Evolutionary conservation across 2,329 filamentous ascomycete species (phyloP), one percentile per base, ranked within the genome.

Genomic region (Cercospora sp.): DNA sequence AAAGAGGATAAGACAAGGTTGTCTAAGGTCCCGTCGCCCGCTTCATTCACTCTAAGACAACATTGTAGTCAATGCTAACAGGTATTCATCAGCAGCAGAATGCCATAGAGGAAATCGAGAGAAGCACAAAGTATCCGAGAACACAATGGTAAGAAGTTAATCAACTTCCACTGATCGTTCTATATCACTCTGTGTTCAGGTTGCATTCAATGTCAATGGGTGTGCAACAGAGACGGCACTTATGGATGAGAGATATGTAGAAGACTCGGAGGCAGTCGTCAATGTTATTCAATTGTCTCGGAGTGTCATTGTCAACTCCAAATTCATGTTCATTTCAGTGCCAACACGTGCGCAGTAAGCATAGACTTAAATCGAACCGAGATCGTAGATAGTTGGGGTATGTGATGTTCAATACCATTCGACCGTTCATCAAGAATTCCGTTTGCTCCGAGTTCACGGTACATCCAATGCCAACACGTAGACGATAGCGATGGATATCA

Each of bases 11-110:
- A 3, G 3, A 3, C 6, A 40, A 40, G n/a, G 16, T 40, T 1
- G 16, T n/a, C 3, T 6, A 1, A 40, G 6, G 5, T n/a, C 1
- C 3, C 36, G 0, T n/a, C 36, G 16, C 8, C 16, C 5, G 3
- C 3, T 40, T n/a, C 36, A n/a, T n/a, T 40, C 36, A 8, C 36
- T 40, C 36, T 5, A n/a, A 13, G 36, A 2, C 13, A 5, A 40
- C 7, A 40, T n/a, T 13, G 36, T 7, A 13, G 5, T 5, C 5
- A 40, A 40, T n/a, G 36, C 36, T 1, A 40, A 40, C 16, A 40
- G 16, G 16, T n/a, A 40, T n/a, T 1, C 5, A 3, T 3, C 1
- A 40, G 16, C 36, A 40, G 36, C 36, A 6, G 36, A 40, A 40
- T 10, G 31, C 31, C 13, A 4, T 33, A 33, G 4, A 3, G 4